These are phyloP conservation scores for Nematocida ausubeli DNA, from an alignment of 371 early-diverging fungal genomes.

Conservation along the genomic window DNA sequence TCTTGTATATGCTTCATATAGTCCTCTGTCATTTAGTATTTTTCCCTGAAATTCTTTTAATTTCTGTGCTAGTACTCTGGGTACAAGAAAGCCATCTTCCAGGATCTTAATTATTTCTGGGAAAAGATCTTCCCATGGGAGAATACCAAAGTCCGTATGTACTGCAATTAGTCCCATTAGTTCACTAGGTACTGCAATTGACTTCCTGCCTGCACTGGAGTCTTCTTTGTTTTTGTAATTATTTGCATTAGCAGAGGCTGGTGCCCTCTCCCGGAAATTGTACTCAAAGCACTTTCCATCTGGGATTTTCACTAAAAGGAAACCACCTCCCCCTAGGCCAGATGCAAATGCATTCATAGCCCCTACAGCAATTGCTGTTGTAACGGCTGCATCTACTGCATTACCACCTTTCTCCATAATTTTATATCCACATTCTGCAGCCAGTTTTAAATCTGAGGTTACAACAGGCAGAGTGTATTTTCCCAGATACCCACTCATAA, in stretches of 20 bases:
- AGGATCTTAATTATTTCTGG: conserved; percentile 75
- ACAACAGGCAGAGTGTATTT: conserved; percentile 70
- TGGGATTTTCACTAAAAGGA: conserved; percentile 78
- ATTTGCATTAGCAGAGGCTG: conserved; percentile 71
- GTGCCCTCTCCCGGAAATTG: conserved; percentile 81
- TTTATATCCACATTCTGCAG: conserved; percentile 74
- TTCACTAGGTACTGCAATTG: conserved; percentile 85
- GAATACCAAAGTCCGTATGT: conserved; percentile 73
- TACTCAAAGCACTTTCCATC: conserved; percentile 68
- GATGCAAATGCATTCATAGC: conserved; percentile 82
- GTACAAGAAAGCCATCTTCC: conserved; percentile 71
- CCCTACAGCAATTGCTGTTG: conserved; percentile 83
- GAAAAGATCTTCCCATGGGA: conserved; percentile 76
- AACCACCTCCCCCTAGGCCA: conserved; percentile 96
- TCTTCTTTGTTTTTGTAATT: conserved; percentile 74
- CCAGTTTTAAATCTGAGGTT: conserved; percentile 74
- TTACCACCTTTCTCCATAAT: conserved; percentile 82
- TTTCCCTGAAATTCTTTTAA: conserved; percentile 55
- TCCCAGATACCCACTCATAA: neutral
- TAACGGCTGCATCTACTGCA: conserved; percentile 90
- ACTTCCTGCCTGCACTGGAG: conserved; percentile 73
- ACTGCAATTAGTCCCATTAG: conserved; percentile 77
- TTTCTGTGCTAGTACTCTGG: conserved; percentile 69
- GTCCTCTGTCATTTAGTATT: conserved; percentile 70
- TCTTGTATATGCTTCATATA: conserved; percentile 73